Base-by-base conservation (phyloP, 495 filamentous ascomycete genomes). In the Penicillium lagena region DNA sequence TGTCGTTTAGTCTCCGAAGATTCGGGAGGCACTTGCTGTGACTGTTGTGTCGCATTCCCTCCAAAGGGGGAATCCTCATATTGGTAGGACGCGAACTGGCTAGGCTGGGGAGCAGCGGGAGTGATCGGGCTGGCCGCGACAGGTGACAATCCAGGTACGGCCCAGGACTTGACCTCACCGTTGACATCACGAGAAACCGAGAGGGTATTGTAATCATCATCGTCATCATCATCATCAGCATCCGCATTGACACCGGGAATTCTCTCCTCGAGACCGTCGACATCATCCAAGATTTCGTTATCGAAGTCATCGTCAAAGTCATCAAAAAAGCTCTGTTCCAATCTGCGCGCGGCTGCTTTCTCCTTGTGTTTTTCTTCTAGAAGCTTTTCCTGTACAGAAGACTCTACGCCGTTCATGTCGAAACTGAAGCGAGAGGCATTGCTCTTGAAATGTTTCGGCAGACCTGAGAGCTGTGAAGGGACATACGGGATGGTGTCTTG, bases 361-460 rank as follows among this genome's bases (percentile, higher is more conserved):
- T 85, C 78, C 42, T 86, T 82, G 51, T 93, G 86, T 33, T 87
- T 81, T 57, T 95, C 89, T 67, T 96, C 90, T 12, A 96, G 63
- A 2, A 90, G 56, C 56, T 82, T 83, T 60, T 96, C 90, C 59
- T 95, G 82, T 9, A 77, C 77, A 6, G 85, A 82, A 11, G 87
- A 81, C 29, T 86, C 89, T n/a, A 84, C 80, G 9, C 79, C 78
- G 14, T 64, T 71, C 76, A 95, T 87, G 55, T 96, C 89, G 54
- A 96, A 96, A 56, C 89, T 94, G 52, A 96, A 95, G 9, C 90
- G 73, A 2, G 88, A 94, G 0, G 89, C 86, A 42, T 84, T 91
- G 60, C 87, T 91, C 51, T 85, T 90, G 60, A 90, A 82, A 60
- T 90, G 88, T 51, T 73, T 85, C 0, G 87, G 86, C 32, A 77